Base-by-base conservation (phyloP, 306 rosid species). In the Prunus mongolica region DNA sequence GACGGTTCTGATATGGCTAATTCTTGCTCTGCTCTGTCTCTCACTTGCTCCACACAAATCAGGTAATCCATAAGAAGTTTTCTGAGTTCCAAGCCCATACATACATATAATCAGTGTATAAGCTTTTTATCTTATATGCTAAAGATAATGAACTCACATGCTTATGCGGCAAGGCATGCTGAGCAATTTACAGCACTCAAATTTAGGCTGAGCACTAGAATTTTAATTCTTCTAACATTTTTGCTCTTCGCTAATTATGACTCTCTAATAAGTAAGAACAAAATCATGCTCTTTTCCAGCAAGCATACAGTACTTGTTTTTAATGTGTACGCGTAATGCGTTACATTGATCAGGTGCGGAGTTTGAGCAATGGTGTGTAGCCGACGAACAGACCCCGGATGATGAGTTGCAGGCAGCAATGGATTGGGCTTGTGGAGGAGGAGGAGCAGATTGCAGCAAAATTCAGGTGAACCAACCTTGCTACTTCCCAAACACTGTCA, bases 381-480 rank as follows among this genome's bases (percentile, higher is more conserved):
- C 97, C 5, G 96, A 94, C 67, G 93, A 86, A 70, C 98, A 95
- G 75, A 86, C 71, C 63, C 80, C 90, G 0, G 93, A 89, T 34
- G 12, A 57, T 6, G 95, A 90, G 82, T 44, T 94, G 79, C 98
- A 88, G 77, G 85, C 54, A 64, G 96, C 93, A 4, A 57, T 94
- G 77, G 86, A 92, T 58, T 92, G 98, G 97, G 93, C 96, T 12
- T 89, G 98, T 75, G 91, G 93, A 52, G 79, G 18, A 78, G 92
- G 97, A 51, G 77, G 57, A 60, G 98, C 91, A 38, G 84, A 94
- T 78, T 92, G 97, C 27, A 88, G 87, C 55, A 80, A 84, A 55
- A 85, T 91, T 80, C 93, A 85, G 50, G 67, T 47, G 51, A 85
- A 86, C 73, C 88, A 93, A 74, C 78, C 90, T 71, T 91, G 98